phyloP scores from a whole-genome alignment of 2,329 filamentous ascomycete species.

The Pseudogymnoascus sp. region DNA sequence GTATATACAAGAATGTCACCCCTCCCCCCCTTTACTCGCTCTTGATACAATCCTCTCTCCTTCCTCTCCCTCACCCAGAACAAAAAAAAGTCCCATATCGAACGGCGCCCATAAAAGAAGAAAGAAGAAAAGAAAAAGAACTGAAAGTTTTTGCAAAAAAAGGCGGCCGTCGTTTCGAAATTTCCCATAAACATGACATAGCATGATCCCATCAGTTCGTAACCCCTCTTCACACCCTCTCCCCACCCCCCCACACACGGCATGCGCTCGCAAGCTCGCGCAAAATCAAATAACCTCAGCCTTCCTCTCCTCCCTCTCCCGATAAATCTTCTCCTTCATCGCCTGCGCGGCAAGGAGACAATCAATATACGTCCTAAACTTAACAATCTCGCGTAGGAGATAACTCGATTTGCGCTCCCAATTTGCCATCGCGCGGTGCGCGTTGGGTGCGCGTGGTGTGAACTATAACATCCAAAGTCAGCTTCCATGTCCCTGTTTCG shows the following conservation, averaged over 20 bases:
- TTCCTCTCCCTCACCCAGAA: not conserved
- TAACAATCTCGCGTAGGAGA: constrained; percentile 86
- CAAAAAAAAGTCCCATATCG: not conserved
- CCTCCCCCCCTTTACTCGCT: not conserved
- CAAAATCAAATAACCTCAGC: not conserved
- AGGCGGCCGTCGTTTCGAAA: constrained; percentile 5
- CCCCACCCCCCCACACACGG: not conserved
- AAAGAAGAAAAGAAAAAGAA: constrained; percentile 7
- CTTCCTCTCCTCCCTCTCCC: constrained; percentile 39
- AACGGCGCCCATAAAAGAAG: not conserved
- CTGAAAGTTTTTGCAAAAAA: too few species aligned
- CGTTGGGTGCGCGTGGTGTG: constrained; percentile 73
- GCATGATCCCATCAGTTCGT: not conserved
- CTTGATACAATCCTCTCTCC: not conserved
- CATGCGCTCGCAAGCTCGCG: too few species aligned
- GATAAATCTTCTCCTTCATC: constrained; percentile 61
- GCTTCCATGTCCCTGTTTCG: too few species aligned
- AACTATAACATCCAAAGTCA: too few species aligned
- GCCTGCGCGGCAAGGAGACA: constrained; percentile 62
- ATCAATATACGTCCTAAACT: constrained; percentile 93
- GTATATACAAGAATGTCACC: not conserved
- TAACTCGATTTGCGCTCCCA: constrained; percentile 97
- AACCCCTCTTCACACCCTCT: not conserved
- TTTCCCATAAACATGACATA: not conserved
- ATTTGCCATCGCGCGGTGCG: constrained; percentile 79